These are phyloP conservation scores for Scutellaria minor DNA, from an alignment of 257 asterid genomes.

Conservation along the genomic window DNA sequence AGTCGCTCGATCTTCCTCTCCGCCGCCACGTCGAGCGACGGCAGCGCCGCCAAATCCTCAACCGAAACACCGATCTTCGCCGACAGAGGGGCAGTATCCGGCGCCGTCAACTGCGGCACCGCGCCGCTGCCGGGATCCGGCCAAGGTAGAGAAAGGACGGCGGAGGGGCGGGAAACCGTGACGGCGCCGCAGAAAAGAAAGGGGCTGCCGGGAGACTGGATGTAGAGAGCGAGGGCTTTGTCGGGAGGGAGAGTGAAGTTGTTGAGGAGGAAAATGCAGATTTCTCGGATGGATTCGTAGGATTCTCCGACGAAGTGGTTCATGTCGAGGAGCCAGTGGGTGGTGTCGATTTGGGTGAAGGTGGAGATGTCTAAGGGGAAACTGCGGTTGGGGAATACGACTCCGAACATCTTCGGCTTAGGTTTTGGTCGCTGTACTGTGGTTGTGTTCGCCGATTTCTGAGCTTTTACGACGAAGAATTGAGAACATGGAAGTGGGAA, in stretches of 20 bases:
- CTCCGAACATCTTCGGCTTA: constrained; percentile 69
- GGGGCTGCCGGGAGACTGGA: constrained; percentile 89
- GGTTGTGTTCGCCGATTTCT: neutral
- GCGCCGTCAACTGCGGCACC: constrained; percentile 55
- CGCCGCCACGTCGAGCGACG: constrained; percentile 86
- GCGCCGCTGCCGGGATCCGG: constrained; percentile 71
- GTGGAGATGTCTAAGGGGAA: constrained; percentile 94
- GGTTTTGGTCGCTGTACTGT: neutral
- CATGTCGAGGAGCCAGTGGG: constrained; percentile 97
- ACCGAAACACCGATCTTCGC: constrained; percentile 90
- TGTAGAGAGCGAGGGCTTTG: constrained; percentile 88
- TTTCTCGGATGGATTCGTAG: constrained; percentile 77
- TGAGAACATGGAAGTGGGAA: constrained; percentile 16
- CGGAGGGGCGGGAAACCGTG: constrained; percentile 82
- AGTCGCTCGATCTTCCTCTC: constrained; percentile 85
- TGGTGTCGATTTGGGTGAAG: constrained; percentile 88
- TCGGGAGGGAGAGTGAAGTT: constrained; percentile 84
- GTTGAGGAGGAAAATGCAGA: constrained; percentile 88
- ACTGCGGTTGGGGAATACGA: constrained; percentile 90
- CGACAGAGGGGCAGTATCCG: constrained; percentile 68
- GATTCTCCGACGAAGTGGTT: constrained; percentile 93
- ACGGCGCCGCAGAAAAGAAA: constrained; percentile 94
- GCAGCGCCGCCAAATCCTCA: constrained; percentile 76
- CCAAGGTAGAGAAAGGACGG: constrained; percentile 88
- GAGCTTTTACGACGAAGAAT: neutral